Evolutionary conservation across 2,329 filamentous ascomycete genomes (phyloP).

Genomic region (Stemphylium beticola): DNA sequence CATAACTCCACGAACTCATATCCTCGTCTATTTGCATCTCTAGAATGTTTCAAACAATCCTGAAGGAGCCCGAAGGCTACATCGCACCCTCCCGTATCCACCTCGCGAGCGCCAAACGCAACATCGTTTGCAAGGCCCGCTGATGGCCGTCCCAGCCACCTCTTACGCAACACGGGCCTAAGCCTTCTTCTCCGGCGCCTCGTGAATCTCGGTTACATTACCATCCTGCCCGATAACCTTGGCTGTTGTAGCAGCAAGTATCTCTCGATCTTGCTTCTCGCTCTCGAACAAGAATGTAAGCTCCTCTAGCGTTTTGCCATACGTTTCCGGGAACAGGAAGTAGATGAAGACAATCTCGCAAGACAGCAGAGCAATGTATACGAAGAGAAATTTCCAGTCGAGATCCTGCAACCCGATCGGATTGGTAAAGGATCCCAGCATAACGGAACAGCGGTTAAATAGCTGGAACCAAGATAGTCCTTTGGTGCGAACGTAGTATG

Average conservation of each 20-base stretch:
- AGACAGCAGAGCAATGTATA: conserved; percentile 56
- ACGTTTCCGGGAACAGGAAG: conserved; percentile 45
- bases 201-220: conserved; percentile 28
- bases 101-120: conserved; percentile 13
- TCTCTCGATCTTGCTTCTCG: conserved; percentile 31
- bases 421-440: conserved; percentile 67
- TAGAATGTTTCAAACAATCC: conserved; percentile 4
- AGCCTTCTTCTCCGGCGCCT: conserved; percentile 36
- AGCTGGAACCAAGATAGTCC: conserved; percentile 65
- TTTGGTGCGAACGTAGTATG: conserved; percentile 58
- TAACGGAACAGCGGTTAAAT: conserved; percentile 64
- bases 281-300: conserved; percentile 43
- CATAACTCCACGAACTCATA: not conserved
- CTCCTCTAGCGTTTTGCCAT: conserved; percentile 43
- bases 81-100: not conserved
- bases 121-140: conserved; percentile 2
- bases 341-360: conserved; percentile 46
- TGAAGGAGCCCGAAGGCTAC: conserved; percentile 1
- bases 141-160: not conserved
- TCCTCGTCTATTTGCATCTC: not conserved
- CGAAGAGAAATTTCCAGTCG: conserved; percentile 67
- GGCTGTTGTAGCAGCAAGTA: conserved; percentile 26
- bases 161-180: not conserved
- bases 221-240: conserved; percentile 30
- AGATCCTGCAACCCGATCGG: conserved; percentile 67